These are phyloP conservation scores for Paramecium tetraurelia DNA, from an alignment of 73 alveolate genomes.

Conservation along the genomic window DNA sequence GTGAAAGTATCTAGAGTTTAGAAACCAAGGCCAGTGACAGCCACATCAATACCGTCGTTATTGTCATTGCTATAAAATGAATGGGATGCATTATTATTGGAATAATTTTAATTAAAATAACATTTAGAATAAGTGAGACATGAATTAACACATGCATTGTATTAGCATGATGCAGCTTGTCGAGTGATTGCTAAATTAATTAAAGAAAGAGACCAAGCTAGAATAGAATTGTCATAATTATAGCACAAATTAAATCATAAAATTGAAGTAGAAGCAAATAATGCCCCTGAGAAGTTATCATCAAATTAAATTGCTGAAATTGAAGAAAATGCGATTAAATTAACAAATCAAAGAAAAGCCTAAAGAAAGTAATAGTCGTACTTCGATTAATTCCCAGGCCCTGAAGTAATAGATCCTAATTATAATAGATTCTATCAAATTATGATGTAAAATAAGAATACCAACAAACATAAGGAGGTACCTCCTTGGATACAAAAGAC, in stretches of 20 bases:
- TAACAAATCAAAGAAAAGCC: constrained; percentile 40
- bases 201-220: constrained; percentile 83
- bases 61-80: constrained; percentile 72
- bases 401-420: constrained; percentile 8
- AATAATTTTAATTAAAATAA: constrained; percentile 68
- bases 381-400: constrained; percentile 45
- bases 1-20: constrained; percentile 52
- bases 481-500: background rate
- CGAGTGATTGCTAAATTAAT: constrained; percentile 79
- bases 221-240: constrained; percentile 60
- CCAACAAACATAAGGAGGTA: background rate
- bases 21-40: constrained; percentile 75
- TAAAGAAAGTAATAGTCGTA: constrained; percentile 8
- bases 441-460: constrained; percentile 35
- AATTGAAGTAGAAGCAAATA: constrained; percentile 16
- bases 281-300: constrained; percentile 39
- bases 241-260: constrained; percentile 40
- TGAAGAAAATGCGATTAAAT: constrained; percentile 15
- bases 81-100: constrained; percentile 84
- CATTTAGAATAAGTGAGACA: constrained; percentile 68
- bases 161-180: constrained; percentile 90
- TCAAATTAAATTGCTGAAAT: background rate
- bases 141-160: constrained; percentile 82
- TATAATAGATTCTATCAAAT: constrained; percentile 9
- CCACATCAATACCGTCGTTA: constrained; percentile 73